phyloP scores from a whole-genome alignment of 306 rosid species.

The Cyamopsis tetragonoloba region DNA sequence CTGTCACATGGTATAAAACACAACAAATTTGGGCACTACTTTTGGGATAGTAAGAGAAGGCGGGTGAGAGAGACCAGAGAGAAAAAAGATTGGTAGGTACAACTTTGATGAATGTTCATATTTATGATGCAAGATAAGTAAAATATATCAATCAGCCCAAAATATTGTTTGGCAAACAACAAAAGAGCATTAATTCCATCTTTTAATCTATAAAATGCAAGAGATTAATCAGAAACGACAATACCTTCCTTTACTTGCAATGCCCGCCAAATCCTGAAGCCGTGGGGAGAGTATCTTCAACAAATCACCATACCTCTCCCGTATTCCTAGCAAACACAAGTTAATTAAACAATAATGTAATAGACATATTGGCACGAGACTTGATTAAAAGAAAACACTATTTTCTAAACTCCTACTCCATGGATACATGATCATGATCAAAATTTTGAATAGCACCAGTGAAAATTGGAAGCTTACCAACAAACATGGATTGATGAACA shows the following conservation, averaged over 20 bases:
- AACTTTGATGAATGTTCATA: not conserved
- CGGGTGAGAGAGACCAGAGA: not conserved
- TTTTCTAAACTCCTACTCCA: not conserved
- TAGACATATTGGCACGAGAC: not conserved
- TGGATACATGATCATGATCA: not conserved
- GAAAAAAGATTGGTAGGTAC: not conserved
- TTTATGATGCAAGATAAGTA: conserved; percentile 12
- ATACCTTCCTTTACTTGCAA: conserved; percentile 71
- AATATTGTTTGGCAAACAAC: no score
- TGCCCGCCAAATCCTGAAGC: conserved; percentile 43
- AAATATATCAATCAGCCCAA: not conserved
- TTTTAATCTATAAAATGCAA: not conserved
- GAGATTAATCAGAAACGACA: conserved; percentile 7
- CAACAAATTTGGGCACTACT: conserved; percentile 3
- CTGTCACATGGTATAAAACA: not conserved
- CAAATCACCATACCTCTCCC: conserved; percentile 53
- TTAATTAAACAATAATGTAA: not conserved
- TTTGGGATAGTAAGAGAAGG: not conserved
- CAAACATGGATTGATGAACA: conserved; percentile 36
- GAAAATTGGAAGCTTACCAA: conserved; percentile 39
- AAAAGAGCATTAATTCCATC: not conserved
- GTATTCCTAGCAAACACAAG: conserved; percentile 51
- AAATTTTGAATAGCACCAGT: not conserved
- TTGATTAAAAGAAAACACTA: not conserved
- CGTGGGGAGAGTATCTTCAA: conserved; percentile 53